Percentiles rank a stretch among this genome's conserved stretches.
phyloP scores from a whole-genome alignment of 352 stramenopile species.

The Phytophthora podocarpi region DNA sequence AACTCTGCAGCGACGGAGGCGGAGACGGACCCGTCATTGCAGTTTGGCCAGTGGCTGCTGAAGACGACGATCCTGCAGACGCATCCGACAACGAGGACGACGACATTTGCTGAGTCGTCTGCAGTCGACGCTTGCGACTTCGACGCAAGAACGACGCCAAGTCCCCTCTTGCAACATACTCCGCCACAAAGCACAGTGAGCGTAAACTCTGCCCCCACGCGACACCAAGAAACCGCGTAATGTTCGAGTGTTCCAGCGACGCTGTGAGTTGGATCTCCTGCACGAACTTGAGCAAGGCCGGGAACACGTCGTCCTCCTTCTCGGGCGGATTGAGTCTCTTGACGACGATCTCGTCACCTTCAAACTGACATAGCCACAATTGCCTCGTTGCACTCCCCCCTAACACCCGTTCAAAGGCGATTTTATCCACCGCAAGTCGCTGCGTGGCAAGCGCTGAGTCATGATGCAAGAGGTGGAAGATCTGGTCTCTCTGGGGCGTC shows the following conservation, averaged over 20 bases:
- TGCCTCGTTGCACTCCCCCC: conserved; percentile 15
- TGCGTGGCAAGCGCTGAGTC: conserved; percentile 32
- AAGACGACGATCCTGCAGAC: conserved; percentile 3
- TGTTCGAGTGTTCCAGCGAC: conserved; percentile 58
- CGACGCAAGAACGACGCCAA: conserved; percentile 22
- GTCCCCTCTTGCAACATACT: conserved; percentile 26
- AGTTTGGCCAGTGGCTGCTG: not conserved
- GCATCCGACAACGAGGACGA: conserved; percentile 22
- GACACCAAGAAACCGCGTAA: conserved; percentile 63
- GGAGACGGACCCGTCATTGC: conserved; percentile 5
- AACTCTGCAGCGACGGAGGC: conserved; percentile 25
- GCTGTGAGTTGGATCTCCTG: conserved; percentile 69
- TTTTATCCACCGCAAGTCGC: conserved; percentile 46
- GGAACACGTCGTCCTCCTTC: conserved; percentile 14
- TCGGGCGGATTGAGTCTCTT: conserved; percentile 30
- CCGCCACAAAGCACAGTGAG: conserved; percentile 26
- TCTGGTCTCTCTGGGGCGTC: conserved; percentile 24
- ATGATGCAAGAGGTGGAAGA: conserved; percentile 34
- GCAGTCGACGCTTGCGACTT: conserved; percentile 19
- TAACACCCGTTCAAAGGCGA: conserved; percentile 39
- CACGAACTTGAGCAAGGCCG: conserved; percentile 46
- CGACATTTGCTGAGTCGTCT: conserved; percentile 16
- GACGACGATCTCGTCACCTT: conserved; percentile 47
- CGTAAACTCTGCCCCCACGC: conserved; percentile 44
- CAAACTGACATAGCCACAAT: conserved; percentile 45